Evolutionary conservation across 805 yeast genomes (phyloP).

Genomic region (Saccharomyces cerevisiae): DNA sequence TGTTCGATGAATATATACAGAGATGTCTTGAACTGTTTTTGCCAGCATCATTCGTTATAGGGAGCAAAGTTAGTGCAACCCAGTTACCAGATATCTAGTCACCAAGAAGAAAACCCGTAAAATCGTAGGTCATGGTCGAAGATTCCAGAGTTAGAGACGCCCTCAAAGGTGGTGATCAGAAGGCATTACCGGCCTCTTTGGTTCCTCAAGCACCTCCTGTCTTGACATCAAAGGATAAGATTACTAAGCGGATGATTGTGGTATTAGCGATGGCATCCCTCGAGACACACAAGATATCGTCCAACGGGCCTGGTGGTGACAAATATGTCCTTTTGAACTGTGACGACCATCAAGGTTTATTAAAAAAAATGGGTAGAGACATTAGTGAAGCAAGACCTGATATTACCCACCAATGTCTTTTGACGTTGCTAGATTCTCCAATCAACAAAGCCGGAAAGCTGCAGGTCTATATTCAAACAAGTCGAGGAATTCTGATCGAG

Average conservation of each 20-base stretch:
- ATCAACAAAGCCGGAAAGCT: constrained; percentile 94
- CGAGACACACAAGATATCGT: constrained; percentile 85
- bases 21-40: not conserved
- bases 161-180: constrained; percentile 30
- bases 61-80: not conserved
- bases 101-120: not conserved
- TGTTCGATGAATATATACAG: not conserved
- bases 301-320: constrained; percentile 75
- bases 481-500: constrained; percentile 88
- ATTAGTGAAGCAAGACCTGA: constrained; percentile 99
- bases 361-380: constrained; percentile 93
- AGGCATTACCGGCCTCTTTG: constrained; percentile 55
- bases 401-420: constrained; percentile 93
- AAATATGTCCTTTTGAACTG: constrained; percentile 90
- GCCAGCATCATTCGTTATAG: not conserved
- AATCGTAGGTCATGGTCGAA: constrained; percentile 32
- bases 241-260: constrained; percentile 79
- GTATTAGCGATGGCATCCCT: constrained; percentile 94
- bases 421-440: constrained; percentile 93
- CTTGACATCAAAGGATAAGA: constrained; percentile 75
- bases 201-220: constrained; percentile 84
- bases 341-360: constrained; percentile 94
- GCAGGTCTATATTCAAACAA: constrained; percentile 94
- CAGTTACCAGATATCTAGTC: not conserved
- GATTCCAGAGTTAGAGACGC: constrained; percentile 43